Percentiles rank a stretch among this genome's conserved stretches.
Conservation (phyloP, 108 stramenopile species). For the Nitzschia sp. region DNA sequence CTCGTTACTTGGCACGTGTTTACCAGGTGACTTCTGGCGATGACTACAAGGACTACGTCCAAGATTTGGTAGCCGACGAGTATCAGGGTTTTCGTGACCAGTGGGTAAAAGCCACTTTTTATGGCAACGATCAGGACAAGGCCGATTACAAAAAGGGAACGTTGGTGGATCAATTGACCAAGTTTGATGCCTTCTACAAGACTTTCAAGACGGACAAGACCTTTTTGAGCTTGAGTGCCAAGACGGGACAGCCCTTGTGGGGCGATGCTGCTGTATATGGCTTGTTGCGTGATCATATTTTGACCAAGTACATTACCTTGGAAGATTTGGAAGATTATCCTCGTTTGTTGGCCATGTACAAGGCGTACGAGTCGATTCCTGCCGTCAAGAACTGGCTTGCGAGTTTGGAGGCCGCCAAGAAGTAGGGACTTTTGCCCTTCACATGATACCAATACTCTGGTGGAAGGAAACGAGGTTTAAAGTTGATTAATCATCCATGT, state of each 20-base stretch:
- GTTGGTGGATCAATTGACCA: neutral
- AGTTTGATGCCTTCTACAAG: conserved; percentile 25
- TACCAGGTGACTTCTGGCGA: neutral
- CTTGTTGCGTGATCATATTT: conserved; percentile 18
- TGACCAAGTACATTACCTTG: neutral
- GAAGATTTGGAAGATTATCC: conserved; percentile 13
- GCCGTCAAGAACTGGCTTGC: conserved; percentile 18
- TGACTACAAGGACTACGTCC: conserved; percentile 22
- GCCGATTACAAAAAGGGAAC: conserved; percentile 5
- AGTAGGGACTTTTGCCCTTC: too few species aligned
- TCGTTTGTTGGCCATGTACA: conserved; percentile 9
- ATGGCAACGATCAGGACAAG: conserved; percentile 14
- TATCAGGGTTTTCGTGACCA: conserved; percentile 23
- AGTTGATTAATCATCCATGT: too few species aligned
- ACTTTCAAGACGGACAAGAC: conserved; percentile 18
- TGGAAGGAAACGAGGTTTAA: too few species aligned
- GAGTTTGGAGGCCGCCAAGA: too few species aligned
- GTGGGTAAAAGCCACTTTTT: conserved; percentile 9
- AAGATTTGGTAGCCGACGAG: conserved; percentile 28
- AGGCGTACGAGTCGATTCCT: conserved; percentile 8
- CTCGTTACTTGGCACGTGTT: conserved; percentile 14
- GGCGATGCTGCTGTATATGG: conserved; percentile 25
- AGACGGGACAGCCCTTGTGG: conserved; percentile 17
- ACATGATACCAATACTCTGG: too few species aligned
- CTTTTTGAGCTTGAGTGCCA: conserved; percentile 19